Evolutionary conservation across 441 rosid species (phyloP).

Genomic region (Pelargonium cotyledonis): DNA sequence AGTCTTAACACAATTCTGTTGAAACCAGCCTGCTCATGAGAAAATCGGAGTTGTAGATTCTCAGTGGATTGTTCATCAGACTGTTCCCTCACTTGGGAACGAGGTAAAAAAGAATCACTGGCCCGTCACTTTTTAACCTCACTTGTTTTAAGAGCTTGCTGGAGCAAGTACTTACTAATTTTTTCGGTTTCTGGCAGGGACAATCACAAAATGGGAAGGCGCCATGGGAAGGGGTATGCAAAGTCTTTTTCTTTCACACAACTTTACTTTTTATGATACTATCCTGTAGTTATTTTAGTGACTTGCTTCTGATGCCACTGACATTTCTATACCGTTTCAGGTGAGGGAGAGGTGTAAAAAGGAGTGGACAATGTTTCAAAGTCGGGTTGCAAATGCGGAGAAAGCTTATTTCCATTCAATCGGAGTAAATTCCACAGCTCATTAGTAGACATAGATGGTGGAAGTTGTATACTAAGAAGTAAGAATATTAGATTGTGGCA

Average conservation of each 20-base stretch:
- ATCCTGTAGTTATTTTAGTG: no score
- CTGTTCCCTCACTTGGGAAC: conserved; percentile 83
- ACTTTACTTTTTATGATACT: not conserved
- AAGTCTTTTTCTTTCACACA: not conserved
- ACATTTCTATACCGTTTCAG: conserved; percentile 22
- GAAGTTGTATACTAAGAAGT: not conserved
- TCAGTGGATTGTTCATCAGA: conserved; percentile 96
- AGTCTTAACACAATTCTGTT: conserved; percentile 4
- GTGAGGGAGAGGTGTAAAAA: conserved; percentile 83
- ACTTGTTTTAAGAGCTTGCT: not conserved
- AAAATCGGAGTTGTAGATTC: conserved; percentile 96
- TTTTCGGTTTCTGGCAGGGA: conserved; percentile 42
- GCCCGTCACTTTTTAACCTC: not conserved
- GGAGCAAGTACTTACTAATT: conserved; percentile 10
- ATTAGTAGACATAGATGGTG: conserved; percentile 18
- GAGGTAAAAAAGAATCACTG: conserved; percentile 47
- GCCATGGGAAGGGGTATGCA: conserved; percentile 80
- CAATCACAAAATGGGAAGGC: conserved; percentile 55
- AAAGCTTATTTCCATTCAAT: conserved; percentile 39
- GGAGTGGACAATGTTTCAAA: conserved; percentile 83
- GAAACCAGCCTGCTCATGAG: conserved; percentile 84
- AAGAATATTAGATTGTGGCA: conserved; percentile 13
- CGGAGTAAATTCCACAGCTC: conserved; percentile 29
- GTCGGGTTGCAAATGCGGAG: conserved; percentile 61
- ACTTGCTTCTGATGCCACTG: not conserved